Conservation (phyloP, 2,329 filamentous ascomycete species). For the Colletotrichum graminicola region DNA sequence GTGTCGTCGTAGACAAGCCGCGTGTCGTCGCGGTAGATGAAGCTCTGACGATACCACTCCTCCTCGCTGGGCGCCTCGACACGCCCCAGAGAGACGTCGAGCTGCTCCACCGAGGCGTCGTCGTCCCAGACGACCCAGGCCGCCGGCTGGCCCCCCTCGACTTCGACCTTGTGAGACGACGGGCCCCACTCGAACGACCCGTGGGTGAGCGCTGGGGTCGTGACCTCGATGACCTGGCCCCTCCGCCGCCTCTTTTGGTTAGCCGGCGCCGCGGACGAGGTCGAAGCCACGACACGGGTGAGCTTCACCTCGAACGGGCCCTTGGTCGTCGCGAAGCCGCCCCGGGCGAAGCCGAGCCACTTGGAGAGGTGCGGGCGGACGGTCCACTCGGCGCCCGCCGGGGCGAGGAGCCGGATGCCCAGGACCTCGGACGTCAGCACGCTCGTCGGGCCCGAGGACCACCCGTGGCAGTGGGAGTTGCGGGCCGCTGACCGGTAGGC, state of each 20-base stretch:
- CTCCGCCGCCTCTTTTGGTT: slow-evolving; percentile 21
- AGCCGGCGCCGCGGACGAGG: slow-evolving; percentile 21
- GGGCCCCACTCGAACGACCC: slow-evolving; percentile 44
- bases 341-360: slow-evolving; percentile 52
- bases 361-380: slow-evolving; percentile 48
- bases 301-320: slow-evolving; percentile 52
- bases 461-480: slow-evolving; percentile 54
- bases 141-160: slow-evolving; percentile 34
- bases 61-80: slow-evolving; percentile 36
- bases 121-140: slow-evolving; percentile 40
- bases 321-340: slow-evolving; percentile 52
- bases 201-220: slow-evolving; percentile 38
- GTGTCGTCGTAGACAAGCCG: slow-evolving; percentile 38
- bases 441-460: slow-evolving; percentile 52
- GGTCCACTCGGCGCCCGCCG: slow-evolving; percentile 46
- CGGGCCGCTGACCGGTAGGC: slow-evolving; percentile 48
- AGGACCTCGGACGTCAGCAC: slow-evolving; percentile 48
- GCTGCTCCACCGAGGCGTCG: slow-evolving; percentile 34
- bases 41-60: slow-evolving; percentile 41
- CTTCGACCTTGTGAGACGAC: slow-evolving; percentile 18
- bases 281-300: slow-evolving; percentile 43
- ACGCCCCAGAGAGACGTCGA: slow-evolving; percentile 35
- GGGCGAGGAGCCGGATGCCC: slow-evolving; percentile 47
- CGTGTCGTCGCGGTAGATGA: slow-evolving; percentile 37
- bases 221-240: slow-evolving; percentile 39